Evolutionary conservation across 225 moss, liverwort and hornwort genomes (phyloP), one percentile per base, ranked within the genome.

Genomic region (Marchantia paleacea): DNA sequence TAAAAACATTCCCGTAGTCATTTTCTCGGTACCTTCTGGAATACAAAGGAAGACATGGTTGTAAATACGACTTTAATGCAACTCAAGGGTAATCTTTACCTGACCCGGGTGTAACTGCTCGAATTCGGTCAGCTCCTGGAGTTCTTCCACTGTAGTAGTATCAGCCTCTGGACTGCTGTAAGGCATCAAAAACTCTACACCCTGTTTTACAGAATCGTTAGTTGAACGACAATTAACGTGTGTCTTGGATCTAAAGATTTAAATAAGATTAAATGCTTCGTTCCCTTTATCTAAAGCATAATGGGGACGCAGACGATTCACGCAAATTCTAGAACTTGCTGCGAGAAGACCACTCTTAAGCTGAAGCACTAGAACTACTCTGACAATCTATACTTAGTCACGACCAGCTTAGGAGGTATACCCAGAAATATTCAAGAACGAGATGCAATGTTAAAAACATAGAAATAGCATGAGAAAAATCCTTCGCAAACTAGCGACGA

Each of bases 91-190:
- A 10, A 10, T 39, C 72, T 86, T 77, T 80, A 92, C 96, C 88
- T 92, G 95, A 50, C 95, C 99, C 78, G 99, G 95, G 79, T 94
- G 89, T 16, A 90, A 82, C 82, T 92, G 95, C 81, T 99, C 99
- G 78, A 93, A 95, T 75, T 99, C 99, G 25, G 91, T 79, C 77
- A 99, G 82, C 85, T 99, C 99, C 82, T 87, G 91, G 58, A 99
- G 92, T 76, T 99, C 94, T 86, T 99, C 95, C 53, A 83, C 79
- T 55, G 90, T 90, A 29, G 90, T 84, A 53, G 85, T 81, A 12
- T 91, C 82, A 24, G 78, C 90, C 29, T 90, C 91, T 9, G 87
- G 83, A 60, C 75, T 81, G 83, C 82, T 85, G 73, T 91, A 91
- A 51, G 99, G 99, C 99, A 95, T 95, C 49, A 90, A 86, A 80